Evolutionary conservation across 169 alveolate species (phyloP), one percentile per base, ranked within the genome.

Genomic region (Plasmodium cynomolgi): DNA sequence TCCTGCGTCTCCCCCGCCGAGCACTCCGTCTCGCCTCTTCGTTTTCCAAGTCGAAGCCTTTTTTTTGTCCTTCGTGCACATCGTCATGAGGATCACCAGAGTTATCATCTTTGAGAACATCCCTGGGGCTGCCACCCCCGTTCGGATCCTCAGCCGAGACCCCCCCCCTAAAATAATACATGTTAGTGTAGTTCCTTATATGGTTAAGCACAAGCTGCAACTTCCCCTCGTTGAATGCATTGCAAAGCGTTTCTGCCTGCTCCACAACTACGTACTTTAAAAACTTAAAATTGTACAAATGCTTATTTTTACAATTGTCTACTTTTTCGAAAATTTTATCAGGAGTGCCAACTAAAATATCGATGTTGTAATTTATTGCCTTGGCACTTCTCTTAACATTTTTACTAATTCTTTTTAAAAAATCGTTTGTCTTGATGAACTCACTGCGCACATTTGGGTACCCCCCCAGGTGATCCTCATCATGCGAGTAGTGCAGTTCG

Each of bases 321-420:
- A 91, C 34, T 73, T 91, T 91, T 81, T 91, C 95, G 75, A 91
- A 91, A 81, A 91, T 81, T 82, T 91, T 91, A 91, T 91, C 95
- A 4, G 95, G 95, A 8, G 95, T 91, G 3, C 95, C 95, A 71
- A 91, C 56, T 73, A 91, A 26, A 39, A 91, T 68, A 34, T 91
- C 95, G n/a, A 91, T 47, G 33, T 91, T 91, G 50, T 91, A 82
- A 37, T 91, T 91, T 81, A 91, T 68, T 29, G 56, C 58, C 37
- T 56, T 68, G 17, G 50, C 73, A 6, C 56, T 26, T 90, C 37
- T 71, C 29, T 31, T 34, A 1, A 17, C 26, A 54, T 91, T 91
- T 81, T 31, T 91, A 31, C 58, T 81, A 26, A 31, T 74, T 9
- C 31, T 91, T 81, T 20, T 81, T 47, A 77, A 34, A 44, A 50